A percentile compares a stretch with the other conserved stretches of the same genome.
These are phyloP conservation scores for Paracorniculantispora psalliotae DNA, from an alignment of 2,329 filamentous ascomycete species.

Conservation along the genomic window DNA sequence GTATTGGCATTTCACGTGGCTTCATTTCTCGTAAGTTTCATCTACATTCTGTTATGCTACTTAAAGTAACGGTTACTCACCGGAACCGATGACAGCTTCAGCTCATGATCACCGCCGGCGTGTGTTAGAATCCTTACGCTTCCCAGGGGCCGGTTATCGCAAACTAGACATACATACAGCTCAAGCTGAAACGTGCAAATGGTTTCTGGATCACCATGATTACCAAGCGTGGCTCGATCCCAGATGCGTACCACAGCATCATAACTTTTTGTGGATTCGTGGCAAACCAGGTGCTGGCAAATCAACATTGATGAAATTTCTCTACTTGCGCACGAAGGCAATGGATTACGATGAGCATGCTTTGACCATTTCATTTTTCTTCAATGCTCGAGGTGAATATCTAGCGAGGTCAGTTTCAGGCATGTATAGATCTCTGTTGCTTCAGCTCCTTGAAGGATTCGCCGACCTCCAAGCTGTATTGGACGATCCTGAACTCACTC, in stretches of 20 bases:
- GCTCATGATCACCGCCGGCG: background rate
- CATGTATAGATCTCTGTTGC: constrained; percentile 46
- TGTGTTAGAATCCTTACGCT: constrained; percentile 14
- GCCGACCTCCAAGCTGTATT: constrained; percentile 31
- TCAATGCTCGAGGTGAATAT: constrained; percentile 39
- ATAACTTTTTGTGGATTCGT: constrained; percentile 42
- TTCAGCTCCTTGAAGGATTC: constrained; percentile 36
- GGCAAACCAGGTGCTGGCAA: constrained; percentile 44
- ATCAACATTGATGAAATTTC: constrained; percentile 43
- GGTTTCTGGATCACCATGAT: constrained; percentile 13
- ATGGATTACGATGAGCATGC: background rate
- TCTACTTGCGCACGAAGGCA: constrained; percentile 17
- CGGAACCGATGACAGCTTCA: background rate
- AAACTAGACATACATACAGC: constrained; percentile 12
- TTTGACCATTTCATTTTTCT: constrained; percentile 41
- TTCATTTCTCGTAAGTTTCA: background rate
- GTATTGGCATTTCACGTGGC: background rate
- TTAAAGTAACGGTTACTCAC: no score
- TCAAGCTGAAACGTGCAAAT: constrained; percentile 18
- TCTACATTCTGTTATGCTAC: no score
- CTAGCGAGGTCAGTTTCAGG: constrained; percentile 42
- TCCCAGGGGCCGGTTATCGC: constrained; percentile 15
- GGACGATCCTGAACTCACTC: constrained; percentile 16
- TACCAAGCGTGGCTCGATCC: constrained; percentile 16
- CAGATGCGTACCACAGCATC: constrained; percentile 17